Percentiles rank a stretch among this genome's conserved stretches.
These are phyloP conservation scores for Vachellia collinsii DNA, from an alignment of 306 rosid species.

Conservation along the genomic window DNA sequence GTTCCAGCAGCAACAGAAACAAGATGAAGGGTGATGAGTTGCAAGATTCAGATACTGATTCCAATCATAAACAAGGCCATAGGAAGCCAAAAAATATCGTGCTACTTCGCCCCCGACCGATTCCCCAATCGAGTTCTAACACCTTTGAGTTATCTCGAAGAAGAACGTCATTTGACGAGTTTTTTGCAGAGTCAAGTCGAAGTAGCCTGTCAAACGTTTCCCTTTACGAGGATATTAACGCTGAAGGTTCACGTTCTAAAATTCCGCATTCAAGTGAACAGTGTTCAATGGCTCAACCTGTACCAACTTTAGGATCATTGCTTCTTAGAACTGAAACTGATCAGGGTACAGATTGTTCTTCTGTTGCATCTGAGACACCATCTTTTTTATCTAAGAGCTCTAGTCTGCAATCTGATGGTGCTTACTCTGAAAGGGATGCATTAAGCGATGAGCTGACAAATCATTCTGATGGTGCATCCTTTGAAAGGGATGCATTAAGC, in stretches of 20 bases:
- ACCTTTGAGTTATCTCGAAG: constrained; percentile 39
- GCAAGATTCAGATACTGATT: constrained; percentile 41
- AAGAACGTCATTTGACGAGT: constrained; percentile 49
- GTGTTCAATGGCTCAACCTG: constrained; percentile 42
- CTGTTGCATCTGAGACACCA: constrained; percentile 40
- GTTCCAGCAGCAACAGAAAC: constrained; percentile 39
- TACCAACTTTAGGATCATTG: constrained; percentile 39
- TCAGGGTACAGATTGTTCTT: constrained; percentile 40
- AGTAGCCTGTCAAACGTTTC: constrained; percentile 55
- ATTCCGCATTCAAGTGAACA: constrained; percentile 55
- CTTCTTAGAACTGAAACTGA: constrained; percentile 34
- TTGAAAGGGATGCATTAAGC: constrained; percentile 35
- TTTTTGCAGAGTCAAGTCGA: constrained; percentile 45
- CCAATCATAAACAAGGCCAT: constrained; percentile 36
- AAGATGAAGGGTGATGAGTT: constrained; percentile 44
- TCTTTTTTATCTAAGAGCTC: constrained; percentile 41
- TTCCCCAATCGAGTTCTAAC: constrained; percentile 46
- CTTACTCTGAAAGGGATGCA: constrained; percentile 34
- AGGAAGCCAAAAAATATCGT: constrained; percentile 47
- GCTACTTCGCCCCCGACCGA: constrained; percentile 53
- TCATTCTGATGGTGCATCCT: constrained; percentile 36
- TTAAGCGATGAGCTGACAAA: constrained; percentile 29
- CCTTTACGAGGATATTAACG: constrained; percentile 45
- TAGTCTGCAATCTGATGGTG: constrained; percentile 39
- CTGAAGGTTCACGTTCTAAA: constrained; percentile 50